A percentile compares a stretch with the other conserved stretches of the same genome.
Evolutionary conservation across 2,329 filamentous ascomycete species (phyloP).

Genomic region (Pleurostoma richardsiae): DNA sequence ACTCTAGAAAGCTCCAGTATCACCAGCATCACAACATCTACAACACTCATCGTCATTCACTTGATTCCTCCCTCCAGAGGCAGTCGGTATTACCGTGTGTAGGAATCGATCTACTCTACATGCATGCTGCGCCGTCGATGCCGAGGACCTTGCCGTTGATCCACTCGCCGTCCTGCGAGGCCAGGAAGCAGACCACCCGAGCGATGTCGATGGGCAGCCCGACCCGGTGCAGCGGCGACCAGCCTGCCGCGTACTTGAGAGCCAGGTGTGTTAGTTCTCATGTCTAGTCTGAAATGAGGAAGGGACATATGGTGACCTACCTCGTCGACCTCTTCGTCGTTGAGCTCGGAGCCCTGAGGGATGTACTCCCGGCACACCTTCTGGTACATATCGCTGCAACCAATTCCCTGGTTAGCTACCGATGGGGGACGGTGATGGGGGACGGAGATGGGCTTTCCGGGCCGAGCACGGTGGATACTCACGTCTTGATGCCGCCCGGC

Average conservation of each 20-base stretch:
- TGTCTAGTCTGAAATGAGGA: neutral
- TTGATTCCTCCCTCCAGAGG: too few species aligned
- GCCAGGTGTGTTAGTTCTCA: neutral
- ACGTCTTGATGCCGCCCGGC: slow-evolving; percentile 57
- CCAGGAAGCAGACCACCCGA: slow-evolving; percentile 54
- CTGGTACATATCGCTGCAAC: slow-evolving; percentile 52
- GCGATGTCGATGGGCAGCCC: slow-evolving; percentile 65
- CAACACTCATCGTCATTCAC: too few species aligned
- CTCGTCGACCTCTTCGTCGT: slow-evolving; percentile 53
- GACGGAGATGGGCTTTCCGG: neutral
- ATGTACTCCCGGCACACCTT: slow-evolving; percentile 59
- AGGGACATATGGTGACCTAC: slow-evolving; percentile 14
- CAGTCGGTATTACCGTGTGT: too few species aligned
- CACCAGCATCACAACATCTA: too few species aligned
- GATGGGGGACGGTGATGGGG: neutral
- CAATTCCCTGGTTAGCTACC: too few species aligned
- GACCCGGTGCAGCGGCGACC: slow-evolving; percentile 60
- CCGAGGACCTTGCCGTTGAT: slow-evolving; percentile 36
- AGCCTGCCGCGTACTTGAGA: slow-evolving; percentile 53
- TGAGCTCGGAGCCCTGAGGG: slow-evolving; percentile 48
- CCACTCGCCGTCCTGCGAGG: slow-evolving; percentile 41
- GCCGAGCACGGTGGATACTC: neutral
- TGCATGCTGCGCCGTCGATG: slow-evolving; percentile 26
- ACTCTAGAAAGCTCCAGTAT: too few species aligned
- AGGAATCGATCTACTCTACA: slow-evolving; percentile 12